These are phyloP conservation scores for Dactylorhiza incarnata DNA, from an alignment of 106 monocot genomes.

Conservation along the genomic window DNA sequence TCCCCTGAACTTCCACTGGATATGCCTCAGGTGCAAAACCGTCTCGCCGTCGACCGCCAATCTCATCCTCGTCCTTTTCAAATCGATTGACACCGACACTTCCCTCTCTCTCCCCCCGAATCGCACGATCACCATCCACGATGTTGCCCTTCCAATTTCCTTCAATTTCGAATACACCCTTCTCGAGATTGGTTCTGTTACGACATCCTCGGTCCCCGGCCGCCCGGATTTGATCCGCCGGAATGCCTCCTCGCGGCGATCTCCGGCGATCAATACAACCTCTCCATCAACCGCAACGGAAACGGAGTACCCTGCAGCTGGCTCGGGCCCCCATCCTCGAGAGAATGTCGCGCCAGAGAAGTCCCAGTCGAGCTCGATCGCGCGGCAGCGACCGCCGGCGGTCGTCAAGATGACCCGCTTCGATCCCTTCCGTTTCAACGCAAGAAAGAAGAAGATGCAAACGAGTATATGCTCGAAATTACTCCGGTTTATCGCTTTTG, in stretches of 20 bases:
- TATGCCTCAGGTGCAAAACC: not conserved
- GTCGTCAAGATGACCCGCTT: not conserved
- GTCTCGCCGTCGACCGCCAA: conserved; percentile 1
- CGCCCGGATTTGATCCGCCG: not conserved
- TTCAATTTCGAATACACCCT: not conserved
- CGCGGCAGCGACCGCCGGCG: not conserved
- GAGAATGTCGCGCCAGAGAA: not conserved
- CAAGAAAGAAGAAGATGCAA: not conserved
- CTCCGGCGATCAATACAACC: not conserved
- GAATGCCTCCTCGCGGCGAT: not conserved
- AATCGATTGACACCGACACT: not conserved
- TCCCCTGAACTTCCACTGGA: conserved; percentile 4
- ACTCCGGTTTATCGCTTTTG: not conserved
- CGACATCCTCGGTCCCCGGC: not conserved
- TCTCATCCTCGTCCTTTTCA: not conserved
- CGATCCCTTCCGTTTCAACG: not conserved
- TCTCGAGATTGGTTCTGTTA: not conserved
- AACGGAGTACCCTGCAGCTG: not conserved
- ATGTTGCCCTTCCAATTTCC: not conserved
- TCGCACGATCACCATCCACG: not conserved
- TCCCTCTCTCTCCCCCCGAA: not conserved
- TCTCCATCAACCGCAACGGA: not conserved
- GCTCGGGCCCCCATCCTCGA: not conserved
- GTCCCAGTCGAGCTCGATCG: not conserved
- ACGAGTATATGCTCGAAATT: not conserved